A percentile compares a stretch with the other conserved stretches of the same genome.
Evolutionary conservation across 306 rosid genomes (phyloP).

Genomic region (Casuarina cunninghamiana): DNA sequence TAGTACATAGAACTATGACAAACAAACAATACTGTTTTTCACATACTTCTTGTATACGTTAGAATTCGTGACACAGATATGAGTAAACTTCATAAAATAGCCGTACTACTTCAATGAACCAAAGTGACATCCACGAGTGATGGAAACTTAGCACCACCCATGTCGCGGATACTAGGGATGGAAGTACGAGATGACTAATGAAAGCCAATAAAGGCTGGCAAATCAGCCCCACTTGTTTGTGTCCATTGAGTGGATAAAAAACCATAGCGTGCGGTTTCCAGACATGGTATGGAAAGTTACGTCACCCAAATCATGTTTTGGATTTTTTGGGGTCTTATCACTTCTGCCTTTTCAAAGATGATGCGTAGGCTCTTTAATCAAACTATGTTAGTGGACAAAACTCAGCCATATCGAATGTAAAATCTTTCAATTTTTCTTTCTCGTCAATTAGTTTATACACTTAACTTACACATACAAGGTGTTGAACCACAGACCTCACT

Average conservation of each 20-base stretch:
- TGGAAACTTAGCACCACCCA: not conserved
- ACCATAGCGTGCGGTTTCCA: conserved; percentile 13
- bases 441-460: too few relatives aligned
- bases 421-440: too few relatives aligned
- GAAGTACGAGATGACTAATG: too few relatives aligned
- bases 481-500: too few relatives aligned
- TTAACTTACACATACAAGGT: too few relatives aligned
- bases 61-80: not conserved
- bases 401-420: not conserved
- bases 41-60: not conserved
- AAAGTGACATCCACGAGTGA: not conserved
- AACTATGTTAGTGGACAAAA: conserved; percentile 6
- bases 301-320: conserved; percentile 10
- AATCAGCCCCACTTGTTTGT: conserved; percentile 36
- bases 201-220: conserved; percentile 8
- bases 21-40: not conserved
- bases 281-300: conserved; percentile 15
- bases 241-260: conserved; percentile 27
- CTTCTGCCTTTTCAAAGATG: not conserved
- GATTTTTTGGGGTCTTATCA: conserved; percentile 8
- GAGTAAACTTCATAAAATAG: not conserved
- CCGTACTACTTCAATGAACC: not conserved
- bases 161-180: too few relatives aligned
- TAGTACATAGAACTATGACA: not conserved
- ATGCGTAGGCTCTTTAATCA: not conserved